Base-by-base conservation (phyloP, 495 filamentous ascomycete genomes). In the Choiromyces venosus region DNA sequence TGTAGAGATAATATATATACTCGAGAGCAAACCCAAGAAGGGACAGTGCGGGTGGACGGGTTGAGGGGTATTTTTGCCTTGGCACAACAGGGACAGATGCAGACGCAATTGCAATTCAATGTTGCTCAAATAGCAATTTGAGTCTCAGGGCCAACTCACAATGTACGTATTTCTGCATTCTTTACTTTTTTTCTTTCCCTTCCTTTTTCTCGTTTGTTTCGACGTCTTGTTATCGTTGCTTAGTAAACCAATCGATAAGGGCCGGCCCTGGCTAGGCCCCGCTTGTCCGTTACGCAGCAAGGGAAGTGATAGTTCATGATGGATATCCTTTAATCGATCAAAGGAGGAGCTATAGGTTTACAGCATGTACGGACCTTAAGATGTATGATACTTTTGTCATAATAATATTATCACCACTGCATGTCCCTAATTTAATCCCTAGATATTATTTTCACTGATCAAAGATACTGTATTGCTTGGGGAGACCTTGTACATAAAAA, bases 51-150 rank as follows among this genome's bases (percentile, higher is more conserved):
- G 3, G n/a, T 56, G 46, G 46, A 29, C 46, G 25, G 52, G 12
- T 12, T 61, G 52, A 61, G 52, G 25, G 52, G 25, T 61, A 61
- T 61, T 61, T 61, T 61, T 61, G 25, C 52, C 52, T 61, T 61
- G 52, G 25, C 25, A 1, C 25, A 61, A 16, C 2, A 33, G 52
- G 25, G 52, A 18, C 25, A 61, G 25, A 29, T 61, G 52, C 25
- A 29, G 25, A 61, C 25, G 52, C 52, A 61, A 61, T 61, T 61
- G 25, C 25, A 61, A 61, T 61, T 61, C 25, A 61, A 61, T 61
- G 52, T 33, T 18, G 25, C 52, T 5, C 46, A 33, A 61, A 33
- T 61, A 61, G 10, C 10, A 61, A 16, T 33, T 33, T 33, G 10
- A 9, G 52, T 1, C n/a, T 25, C 52, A 29, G 52, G 44, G n/a